phyloP scores from a whole-genome alignment of 345 rosid genomes.

The Citrus trifoliata region DNA sequence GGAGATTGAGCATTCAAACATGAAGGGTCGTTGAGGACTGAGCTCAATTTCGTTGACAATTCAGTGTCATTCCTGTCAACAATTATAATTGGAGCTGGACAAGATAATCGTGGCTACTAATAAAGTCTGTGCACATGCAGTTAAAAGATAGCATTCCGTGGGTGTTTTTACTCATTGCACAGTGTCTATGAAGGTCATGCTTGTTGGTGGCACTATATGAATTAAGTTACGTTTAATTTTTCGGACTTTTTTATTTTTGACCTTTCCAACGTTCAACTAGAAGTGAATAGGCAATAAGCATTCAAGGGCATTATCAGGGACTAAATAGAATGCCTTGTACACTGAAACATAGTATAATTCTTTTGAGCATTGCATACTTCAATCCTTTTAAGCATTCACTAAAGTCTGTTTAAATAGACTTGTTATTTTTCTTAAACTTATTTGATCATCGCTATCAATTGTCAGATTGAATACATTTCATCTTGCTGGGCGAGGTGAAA shows the following conservation, averaged over 20 bases:
- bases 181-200: neutral
- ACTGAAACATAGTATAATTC: neutral
- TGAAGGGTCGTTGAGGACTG: neutral
- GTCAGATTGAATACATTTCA: slow-evolving; percentile 94
- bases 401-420: neutral
- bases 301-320: neutral
- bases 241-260: neutral
- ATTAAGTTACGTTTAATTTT: neutral
- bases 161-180: neutral
- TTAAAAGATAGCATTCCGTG: neutral
- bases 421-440: neutral
- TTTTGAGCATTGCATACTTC: neutral
- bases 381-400: neutral
- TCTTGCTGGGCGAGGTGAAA: slow-evolving; percentile 99
- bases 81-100: neutral
- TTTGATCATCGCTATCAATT: slow-evolving; percentile 8
- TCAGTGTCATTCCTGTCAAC: neutral
- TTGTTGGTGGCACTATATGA: neutral
- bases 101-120: neutral
- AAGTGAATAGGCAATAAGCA: neutral
- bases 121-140: neutral
- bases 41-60: neutral
- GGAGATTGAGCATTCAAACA: neutral
- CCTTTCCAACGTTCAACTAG: neutral
- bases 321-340: neutral